Conservation (phyloP, 2,329 filamentous ascomycete species). For the Curvularia spicifera region DNA sequence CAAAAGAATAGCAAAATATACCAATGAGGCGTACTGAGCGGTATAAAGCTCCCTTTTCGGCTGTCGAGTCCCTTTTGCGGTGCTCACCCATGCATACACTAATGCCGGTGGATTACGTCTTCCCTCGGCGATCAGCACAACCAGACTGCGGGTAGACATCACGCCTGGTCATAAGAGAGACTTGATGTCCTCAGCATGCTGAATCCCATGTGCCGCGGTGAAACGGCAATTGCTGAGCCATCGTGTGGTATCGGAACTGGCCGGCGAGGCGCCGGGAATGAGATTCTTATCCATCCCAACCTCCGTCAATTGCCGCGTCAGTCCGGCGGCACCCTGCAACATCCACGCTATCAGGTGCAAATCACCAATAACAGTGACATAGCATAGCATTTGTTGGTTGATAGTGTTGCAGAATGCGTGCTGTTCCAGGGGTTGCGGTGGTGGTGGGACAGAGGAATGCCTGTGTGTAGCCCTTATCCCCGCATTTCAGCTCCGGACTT, state of each 20-base stretch:
- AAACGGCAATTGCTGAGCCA: background rate
- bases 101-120: constrained; percentile 11
- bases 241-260: constrained; percentile 16
- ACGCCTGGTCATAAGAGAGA: constrained; percentile 2
- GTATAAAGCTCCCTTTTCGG: background rate
- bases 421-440: constrained; percentile 22
- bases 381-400: constrained; percentile 1
- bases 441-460: constrained; percentile 20
- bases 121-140: constrained; percentile 3
- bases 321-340: constrained; percentile 30
- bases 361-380: constrained; percentile 17
- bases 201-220: constrained; percentile 3
- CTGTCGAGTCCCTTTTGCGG: background rate
- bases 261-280: constrained; percentile 17
- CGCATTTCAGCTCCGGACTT: constrained; percentile 36
- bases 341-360: constrained; percentile 22
- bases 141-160: background rate
- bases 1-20: background rate
- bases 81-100: background rate
- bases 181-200: background rate
- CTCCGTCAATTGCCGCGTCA: constrained; percentile 36
- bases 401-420: constrained; percentile 7
- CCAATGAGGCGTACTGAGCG: background rate
- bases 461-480: constrained; percentile 23
- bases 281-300: constrained; percentile 23